Evolutionary conservation across 208 protist species (phyloP), one percentile per base, ranked within the genome.

Genomic region (Leishmania gerbilli): DNA sequence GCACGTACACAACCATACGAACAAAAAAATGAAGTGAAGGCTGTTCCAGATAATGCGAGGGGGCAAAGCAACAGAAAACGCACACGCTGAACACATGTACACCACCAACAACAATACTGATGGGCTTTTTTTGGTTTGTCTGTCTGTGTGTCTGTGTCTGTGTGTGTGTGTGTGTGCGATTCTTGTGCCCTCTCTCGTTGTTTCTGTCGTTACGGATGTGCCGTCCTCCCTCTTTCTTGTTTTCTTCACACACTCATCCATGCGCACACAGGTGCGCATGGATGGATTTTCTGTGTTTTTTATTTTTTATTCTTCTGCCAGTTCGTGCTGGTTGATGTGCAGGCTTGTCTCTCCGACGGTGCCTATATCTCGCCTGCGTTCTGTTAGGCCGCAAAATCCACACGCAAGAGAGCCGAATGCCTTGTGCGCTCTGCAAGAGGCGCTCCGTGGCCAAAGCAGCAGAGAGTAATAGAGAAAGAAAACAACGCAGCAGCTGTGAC

Each of bases 321-420:
- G 17, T 0, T n/a, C 42, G 53, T 84, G 80, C 81, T 60, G 47
- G 6, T 24, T 53, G 69, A 2, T 77, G 37, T 84, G 15, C 76
- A n/a, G 67, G 15, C 31, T 71, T 45, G 65, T 45, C 34, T 45
- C 34, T 37, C 19, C 19, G 37, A 37, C 65, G 7, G 37, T 45
- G 40, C 31, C 40, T 71, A 34, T 71, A 15, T 71, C 65, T 27
- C 62, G 13, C 62, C 17, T 68, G 62, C n/a, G 27, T 7, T 40
- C 65, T 2, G 58, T 64, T 31, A 17, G 58, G 19, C 27, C 3
- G 21, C 1, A 17, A 34, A 17, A 31, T 31, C 27, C 8, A 13
- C 11, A 31, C 6, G 6, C 27, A 64, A 64, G 58, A 64, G 58
- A 71, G 34, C 15, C 17, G 37, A 37, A 64, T 27, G 27, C n/a